phyloP scores from a whole-genome alignment of 1,284 basidiomycete species.

The Heliocybe sulcata region DNA sequence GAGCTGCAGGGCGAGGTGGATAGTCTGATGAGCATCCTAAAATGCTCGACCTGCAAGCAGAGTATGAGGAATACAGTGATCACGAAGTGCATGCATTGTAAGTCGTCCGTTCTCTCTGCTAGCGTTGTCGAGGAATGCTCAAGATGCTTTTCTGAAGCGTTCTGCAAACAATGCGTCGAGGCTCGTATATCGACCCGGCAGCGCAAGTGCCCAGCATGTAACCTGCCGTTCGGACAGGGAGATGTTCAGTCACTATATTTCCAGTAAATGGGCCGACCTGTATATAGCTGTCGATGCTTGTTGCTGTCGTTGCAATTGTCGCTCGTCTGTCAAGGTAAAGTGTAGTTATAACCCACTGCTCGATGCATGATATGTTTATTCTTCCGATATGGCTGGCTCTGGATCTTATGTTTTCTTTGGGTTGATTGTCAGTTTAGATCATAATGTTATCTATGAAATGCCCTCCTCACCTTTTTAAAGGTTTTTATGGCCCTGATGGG shows the following conservation, averaged over 20 bases:
- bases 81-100: conserved; percentile 93
- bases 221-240: conserved; percentile 76
- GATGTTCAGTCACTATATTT: conserved; percentile 87
- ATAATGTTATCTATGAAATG: background rate
- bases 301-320: background rate
- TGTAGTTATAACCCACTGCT: background rate
- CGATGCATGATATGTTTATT: conserved; percentile 1
- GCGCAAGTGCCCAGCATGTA: conserved; percentile 94
- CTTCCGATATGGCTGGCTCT: background rate
- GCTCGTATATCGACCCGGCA: conserved; percentile 85
- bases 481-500: too few species aligned
- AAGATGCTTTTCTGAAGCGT: conserved; percentile 43
- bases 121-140: background rate
- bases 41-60: conserved; percentile 88
- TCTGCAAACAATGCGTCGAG: conserved; percentile 88
- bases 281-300: background rate
- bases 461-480: background rate
- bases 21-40: conserved; percentile 73
- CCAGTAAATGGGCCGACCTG: conserved; percentile 37
- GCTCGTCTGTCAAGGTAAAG: background rate
- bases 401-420: background rate
- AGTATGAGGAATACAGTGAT: conserved; percentile 85
- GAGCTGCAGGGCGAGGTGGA: conserved; percentile 40
- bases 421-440: background rate
- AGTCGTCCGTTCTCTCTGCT: background rate